phyloP scores from a whole-genome alignment of 176 grass and related monocot species.

The Alopecurus myosuroides region DNA sequence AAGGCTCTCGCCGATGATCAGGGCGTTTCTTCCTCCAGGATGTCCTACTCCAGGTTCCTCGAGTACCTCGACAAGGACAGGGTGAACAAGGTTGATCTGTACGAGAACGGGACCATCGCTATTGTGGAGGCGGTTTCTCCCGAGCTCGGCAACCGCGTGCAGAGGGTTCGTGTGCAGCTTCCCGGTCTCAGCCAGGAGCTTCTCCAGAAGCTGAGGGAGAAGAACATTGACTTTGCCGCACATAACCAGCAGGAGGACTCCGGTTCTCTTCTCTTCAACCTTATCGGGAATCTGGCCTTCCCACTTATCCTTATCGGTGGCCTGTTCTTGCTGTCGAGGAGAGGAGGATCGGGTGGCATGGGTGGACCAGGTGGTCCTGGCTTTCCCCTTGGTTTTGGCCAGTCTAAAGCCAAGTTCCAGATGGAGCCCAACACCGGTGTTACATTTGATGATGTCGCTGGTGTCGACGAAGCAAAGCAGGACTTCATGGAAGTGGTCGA shows the following conservation, averaged over 20 bases:
- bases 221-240: conserved; percentile 96
- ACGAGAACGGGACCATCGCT: conserved; percentile 90
- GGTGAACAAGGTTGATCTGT: conserved; percentile 91
- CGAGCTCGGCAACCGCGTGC: conserved; percentile 85
- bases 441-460: conserved; percentile 95
- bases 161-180: conserved; percentile 92
- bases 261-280: conserved; percentile 79
- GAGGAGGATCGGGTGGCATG: conserved; percentile 70
- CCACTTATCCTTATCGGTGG: conserved; percentile 95
- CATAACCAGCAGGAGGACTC: conserved; percentile 95
- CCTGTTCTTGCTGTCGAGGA: conserved; percentile 85
- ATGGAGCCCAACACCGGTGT: conserved; percentile 99
- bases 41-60: conserved; percentile 96
- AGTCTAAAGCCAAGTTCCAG: conserved; percentile 97
- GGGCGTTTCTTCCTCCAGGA: conserved; percentile 88
- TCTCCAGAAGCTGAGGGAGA: conserved; percentile 91
- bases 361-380: conserved; percentile 90
- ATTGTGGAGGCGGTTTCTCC: conserved; percentile 94
- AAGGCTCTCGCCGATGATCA: conserved; percentile 85
- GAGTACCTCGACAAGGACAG: conserved; percentile 98
- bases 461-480: conserved; percentile 90
- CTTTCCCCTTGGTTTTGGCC: conserved; percentile 83
- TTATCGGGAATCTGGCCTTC: conserved; percentile 94
- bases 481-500: conserved; percentile 99
- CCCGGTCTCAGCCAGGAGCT: conserved; percentile 92